Percentiles rank a stretch among this genome's conserved stretches.
Conservation (phyloP, 345 rosid species). For the Melaleuca alternifolia region DNA sequence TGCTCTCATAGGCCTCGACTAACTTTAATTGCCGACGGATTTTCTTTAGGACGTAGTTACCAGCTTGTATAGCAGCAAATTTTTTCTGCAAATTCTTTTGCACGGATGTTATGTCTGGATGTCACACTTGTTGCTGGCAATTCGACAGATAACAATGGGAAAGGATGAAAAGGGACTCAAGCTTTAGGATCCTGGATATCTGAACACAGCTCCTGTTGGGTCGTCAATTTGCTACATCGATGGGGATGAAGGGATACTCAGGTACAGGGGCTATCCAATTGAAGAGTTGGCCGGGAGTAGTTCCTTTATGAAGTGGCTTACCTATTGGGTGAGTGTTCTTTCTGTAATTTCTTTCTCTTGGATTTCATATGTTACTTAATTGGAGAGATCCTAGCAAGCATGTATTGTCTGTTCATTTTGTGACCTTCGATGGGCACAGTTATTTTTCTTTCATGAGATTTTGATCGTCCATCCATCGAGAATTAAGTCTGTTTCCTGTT, state of each 20-base stretch:
- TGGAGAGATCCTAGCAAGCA: too few relatives aligned
- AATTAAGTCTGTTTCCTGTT: too few relatives aligned
- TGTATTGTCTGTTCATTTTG: too few relatives aligned
- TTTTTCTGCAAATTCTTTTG: background rate
- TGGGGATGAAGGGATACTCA: constrained; percentile 85
- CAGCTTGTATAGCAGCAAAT: background rate
- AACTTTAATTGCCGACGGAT: too few relatives aligned
- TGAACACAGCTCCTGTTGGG: constrained; percentile 92
- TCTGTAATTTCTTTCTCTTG: too few relatives aligned
- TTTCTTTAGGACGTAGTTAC: background rate
- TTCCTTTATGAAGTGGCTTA: constrained; percentile 65
- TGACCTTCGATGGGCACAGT: too few relatives aligned
- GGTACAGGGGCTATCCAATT: constrained; percentile 79
- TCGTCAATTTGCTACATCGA: constrained; percentile 85
- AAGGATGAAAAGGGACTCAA: constrained; percentile 76
- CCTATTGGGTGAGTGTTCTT: too few relatives aligned
- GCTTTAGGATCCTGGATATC: constrained; percentile 84
- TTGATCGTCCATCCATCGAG: too few relatives aligned
- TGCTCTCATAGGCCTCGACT: too few relatives aligned
- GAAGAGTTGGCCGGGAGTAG: constrained; percentile 79
- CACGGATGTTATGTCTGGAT: background rate
- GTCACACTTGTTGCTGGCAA: background rate
- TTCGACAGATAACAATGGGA: constrained; percentile 51
- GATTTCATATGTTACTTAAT: too few relatives aligned
- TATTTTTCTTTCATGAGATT: too few relatives aligned